Percentiles rank a stretch among this genome's conserved stretches.
Conservation (phyloP, 345 rosid species). For the Syzygium aromaticum region DNA sequence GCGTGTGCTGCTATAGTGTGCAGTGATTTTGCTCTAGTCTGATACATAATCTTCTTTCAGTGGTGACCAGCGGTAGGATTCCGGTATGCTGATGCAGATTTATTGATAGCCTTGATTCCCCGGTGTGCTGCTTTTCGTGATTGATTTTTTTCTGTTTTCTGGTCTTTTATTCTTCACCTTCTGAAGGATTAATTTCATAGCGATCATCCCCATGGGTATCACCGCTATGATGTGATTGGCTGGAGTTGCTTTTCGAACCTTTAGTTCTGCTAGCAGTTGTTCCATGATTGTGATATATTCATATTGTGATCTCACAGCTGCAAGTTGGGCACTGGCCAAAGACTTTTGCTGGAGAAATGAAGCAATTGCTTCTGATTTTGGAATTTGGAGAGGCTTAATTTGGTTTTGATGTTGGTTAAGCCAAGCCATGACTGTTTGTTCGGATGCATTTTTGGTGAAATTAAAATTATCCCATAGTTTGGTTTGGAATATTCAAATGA, state of each 20-base stretch:
- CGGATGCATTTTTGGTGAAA: neutral
- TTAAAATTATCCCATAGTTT: neutral
- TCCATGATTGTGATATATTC: neutral
- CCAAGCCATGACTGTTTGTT: neutral
- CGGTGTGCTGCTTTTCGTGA: neutral
- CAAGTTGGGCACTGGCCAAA: neutral
- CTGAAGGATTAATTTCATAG: neutral
- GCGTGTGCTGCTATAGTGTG: neutral
- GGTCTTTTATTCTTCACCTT: neutral
- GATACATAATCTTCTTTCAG: neutral
- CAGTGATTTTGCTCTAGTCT: neutral
- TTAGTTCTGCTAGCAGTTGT: neutral
- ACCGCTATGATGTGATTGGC: neutral
- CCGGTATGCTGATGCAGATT: neutral
- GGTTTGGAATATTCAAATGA: neutral
- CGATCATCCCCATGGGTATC: neutral
- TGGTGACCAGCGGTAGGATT: neutral
- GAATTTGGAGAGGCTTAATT: neutral
- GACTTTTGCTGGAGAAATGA: neutral
- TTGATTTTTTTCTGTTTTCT: neutral
- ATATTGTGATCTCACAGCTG: neutral
- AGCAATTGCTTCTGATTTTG: neutral
- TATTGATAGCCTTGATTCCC: neutral
- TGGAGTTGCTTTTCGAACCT: neutral
- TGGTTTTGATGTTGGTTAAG: neutral